These are phyloP conservation scores for Pleurotus tuber-regium DNA, from an alignment of 768 basidiomycete genomes.

Conservation along the genomic window DNA sequence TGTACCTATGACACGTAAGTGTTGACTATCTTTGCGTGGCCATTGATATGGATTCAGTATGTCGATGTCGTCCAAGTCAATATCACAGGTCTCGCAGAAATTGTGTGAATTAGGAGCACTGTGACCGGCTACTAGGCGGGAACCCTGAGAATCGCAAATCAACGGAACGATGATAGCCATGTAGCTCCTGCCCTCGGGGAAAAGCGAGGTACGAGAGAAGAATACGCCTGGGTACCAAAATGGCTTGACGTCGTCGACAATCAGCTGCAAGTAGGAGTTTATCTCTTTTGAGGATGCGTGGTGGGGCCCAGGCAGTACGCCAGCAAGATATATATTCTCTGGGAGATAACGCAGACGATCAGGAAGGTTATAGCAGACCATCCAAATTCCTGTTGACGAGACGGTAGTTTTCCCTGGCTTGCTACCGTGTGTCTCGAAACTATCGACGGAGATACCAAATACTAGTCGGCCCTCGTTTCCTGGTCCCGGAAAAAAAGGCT, in stretches of 20 bases:
- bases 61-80: slow-evolving; percentile 21
- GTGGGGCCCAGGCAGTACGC: slow-evolving; percentile 33
- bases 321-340: slow-evolving; percentile 37
- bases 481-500: not conserved
- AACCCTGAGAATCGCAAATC: slow-evolving; percentile 28
- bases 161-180: slow-evolving; percentile 21
- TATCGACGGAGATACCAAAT: slow-evolving; percentile 1
- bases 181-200: slow-evolving; percentile 14
- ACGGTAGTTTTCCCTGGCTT: not conserved
- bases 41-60: slow-evolving; percentile 24
- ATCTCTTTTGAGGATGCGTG: slow-evolving; percentile 28
- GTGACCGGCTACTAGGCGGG: slow-evolving; percentile 25
- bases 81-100: slow-evolving; percentile 28
- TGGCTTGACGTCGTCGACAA: slow-evolving; percentile 31
- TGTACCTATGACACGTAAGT: slow-evolving; percentile 17
- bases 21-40: slow-evolving; percentile 13
- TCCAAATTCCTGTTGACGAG: not conserved
- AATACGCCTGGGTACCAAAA: slow-evolving; percentile 28
- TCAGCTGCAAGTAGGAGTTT: slow-evolving; percentile 31
- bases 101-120: slow-evolving; percentile 14
- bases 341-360: slow-evolving; percentile 9
- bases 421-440: slow-evolving; percentile 1
- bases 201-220: slow-evolving; percentile 20
- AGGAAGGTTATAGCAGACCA: slow-evolving; percentile 1
- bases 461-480: not conserved